A percentile compares a stretch with the other conserved stretches of the same genome.
Evolutionary conservation across 257 asterid genomes (phyloP).

Genomic region (Petunia secreta): DNA sequence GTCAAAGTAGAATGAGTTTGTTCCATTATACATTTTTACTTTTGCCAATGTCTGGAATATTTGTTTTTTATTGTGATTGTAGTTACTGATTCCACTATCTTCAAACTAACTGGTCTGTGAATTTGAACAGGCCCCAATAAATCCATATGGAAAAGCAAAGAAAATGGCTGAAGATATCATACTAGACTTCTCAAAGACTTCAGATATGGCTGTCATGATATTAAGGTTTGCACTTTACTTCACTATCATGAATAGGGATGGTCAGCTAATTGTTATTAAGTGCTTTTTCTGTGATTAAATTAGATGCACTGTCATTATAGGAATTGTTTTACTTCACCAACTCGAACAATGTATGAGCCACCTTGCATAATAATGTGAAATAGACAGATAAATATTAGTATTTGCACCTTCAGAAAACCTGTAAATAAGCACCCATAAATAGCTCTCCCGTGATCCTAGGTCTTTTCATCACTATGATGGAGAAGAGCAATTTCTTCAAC

Average conservation of each 20-base stretch:
- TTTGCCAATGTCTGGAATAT: not conserved
- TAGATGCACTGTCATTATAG: not conserved
- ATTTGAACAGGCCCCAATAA: constrained; percentile 63
- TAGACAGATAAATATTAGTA: not conserved
- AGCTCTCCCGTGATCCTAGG: not conserved
- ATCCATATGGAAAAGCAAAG: constrained; percentile 96
- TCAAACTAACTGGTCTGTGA: not conserved
- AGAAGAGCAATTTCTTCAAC: too few relatives aligned
- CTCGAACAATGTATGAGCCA: not conserved
- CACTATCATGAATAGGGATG: not conserved
- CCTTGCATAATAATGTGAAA: not conserved
- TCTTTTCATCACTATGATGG: not conserved
- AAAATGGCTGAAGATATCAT: constrained; percentile 98
- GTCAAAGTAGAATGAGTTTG: not conserved
- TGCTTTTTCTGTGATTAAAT: not conserved
- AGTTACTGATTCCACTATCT: constrained; percentile 17
- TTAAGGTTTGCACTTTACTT: constrained; percentile 51
- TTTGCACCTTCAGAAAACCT: not conserved
- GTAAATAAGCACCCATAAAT: not conserved
- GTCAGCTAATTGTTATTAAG: not conserved
- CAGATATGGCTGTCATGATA: constrained; percentile 88
- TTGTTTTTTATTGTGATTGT: not conserved
- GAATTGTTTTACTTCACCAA: not conserved
- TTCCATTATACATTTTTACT: not conserved
- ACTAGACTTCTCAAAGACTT: constrained; percentile 78